A percentile compares a stretch with the other conserved stretches of the same genome.
These are phyloP conservation scores for Aspergillus egyptiacus DNA, from an alignment of 495 filamentous ascomycete genomes.

Conservation along the genomic window DNA sequence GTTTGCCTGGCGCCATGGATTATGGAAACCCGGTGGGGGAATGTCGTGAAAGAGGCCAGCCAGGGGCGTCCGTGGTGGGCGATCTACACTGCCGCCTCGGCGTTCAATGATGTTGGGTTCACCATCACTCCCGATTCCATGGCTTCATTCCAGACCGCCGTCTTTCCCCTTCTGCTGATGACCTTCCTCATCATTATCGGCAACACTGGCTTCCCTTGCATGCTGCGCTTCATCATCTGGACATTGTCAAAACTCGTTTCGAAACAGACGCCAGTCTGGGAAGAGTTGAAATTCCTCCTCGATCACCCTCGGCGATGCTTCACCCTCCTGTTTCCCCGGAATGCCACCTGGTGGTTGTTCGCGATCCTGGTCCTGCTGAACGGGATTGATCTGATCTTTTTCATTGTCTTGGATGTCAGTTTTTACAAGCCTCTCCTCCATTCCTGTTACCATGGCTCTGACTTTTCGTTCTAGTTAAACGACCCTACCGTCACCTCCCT, in stretches of 20 bases:
- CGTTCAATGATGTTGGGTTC: constrained; percentile 85
- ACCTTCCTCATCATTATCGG: constrained; percentile 83
- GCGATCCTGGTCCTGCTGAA: constrained; percentile 78
- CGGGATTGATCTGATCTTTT: constrained; percentile 76
- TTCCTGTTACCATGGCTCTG: background rate
- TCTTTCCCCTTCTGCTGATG: constrained; percentile 67
- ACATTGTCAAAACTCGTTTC: constrained; percentile 52
- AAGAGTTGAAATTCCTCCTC: constrained; percentile 82
- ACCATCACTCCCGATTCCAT: constrained; percentile 90
- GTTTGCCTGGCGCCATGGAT: constrained; percentile 77
- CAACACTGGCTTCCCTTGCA: constrained; percentile 90
- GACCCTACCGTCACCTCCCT: constrained; percentile 55
- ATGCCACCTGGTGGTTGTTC: constrained; percentile 96
- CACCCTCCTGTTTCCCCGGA: constrained; percentile 81
- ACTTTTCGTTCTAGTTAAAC: constrained; percentile 50
- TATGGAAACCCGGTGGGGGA: constrained; percentile 49
- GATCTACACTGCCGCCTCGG: constrained; percentile 75
- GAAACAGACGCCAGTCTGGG: constrained; percentile 61
- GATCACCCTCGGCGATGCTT: constrained; percentile 95
- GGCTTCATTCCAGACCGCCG: constrained; percentile 72
- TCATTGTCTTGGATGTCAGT: constrained; percentile 79
- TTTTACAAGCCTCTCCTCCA: no score
- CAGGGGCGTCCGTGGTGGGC: constrained; percentile 79
- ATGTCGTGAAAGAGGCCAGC: constrained; percentile 54
- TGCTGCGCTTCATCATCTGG: constrained; percentile 90